A percentile compares a stretch with the other conserved stretches of the same genome.
Conservation (phyloP, 805 yeast genomes). For the Yarrowia hollandica region DNA sequence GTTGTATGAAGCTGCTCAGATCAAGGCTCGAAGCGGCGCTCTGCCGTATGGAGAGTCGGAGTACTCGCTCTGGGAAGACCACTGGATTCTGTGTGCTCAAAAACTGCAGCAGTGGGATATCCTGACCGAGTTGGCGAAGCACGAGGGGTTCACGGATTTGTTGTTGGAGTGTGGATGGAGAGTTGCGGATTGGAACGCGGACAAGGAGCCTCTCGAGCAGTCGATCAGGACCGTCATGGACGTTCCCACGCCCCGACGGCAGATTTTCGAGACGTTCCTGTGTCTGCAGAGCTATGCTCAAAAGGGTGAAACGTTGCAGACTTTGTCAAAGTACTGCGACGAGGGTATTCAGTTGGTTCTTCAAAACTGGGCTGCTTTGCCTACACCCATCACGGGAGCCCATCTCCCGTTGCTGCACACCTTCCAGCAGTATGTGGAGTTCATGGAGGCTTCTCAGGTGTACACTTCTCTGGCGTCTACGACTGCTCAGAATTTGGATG, state of each 20-base stretch:
- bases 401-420: slow-evolving; percentile 89
- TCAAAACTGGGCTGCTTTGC: slow-evolving; percentile 90
- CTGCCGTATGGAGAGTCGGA: slow-evolving; percentile 94
- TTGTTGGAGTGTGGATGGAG: slow-evolving; percentile 99
- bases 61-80: slow-evolving; percentile 96
- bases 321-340: slow-evolving; percentile 82
- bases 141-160: slow-evolving; percentile 95
- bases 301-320: slow-evolving; percentile 80
- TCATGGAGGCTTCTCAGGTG: slow-evolving; percentile 95
- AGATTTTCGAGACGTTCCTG: slow-evolving; percentile 90
- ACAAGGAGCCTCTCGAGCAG: slow-evolving; percentile 89
- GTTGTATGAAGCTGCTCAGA: slow-evolving; percentile 92
- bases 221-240: slow-evolving; percentile 96
- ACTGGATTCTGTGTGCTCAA: slow-evolving; percentile 97
- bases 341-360: slow-evolving; percentile 94
- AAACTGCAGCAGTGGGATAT: slow-evolving; percentile 98
- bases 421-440: slow-evolving; percentile 96
- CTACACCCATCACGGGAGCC: slow-evolving; percentile 69
- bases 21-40: slow-evolving; percentile 92
- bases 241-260: slow-evolving; percentile 96
- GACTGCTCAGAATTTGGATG: slow-evolving; percentile 87
- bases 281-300: slow-evolving; percentile 92
- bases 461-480: slow-evolving; percentile 85
- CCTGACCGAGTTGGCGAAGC: slow-evolving; percentile 91
- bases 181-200: slow-evolving; percentile 97